These are phyloP conservation scores for Breynia disticha DNA, from an alignment of 441 rosid genomes.

Conservation along the genomic window DNA sequence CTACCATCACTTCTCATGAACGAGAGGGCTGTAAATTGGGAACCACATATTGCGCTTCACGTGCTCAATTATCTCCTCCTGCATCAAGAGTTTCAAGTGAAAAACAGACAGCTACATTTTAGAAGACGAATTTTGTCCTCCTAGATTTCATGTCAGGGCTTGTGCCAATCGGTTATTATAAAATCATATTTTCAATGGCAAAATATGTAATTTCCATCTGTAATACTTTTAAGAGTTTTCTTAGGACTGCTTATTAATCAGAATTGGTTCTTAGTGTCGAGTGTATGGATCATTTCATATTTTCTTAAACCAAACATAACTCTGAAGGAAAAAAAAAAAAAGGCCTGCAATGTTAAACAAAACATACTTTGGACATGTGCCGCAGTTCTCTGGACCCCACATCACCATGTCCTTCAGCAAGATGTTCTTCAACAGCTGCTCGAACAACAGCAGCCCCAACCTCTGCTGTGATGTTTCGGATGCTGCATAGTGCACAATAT, in stretches of 20 bases:
- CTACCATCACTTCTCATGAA: slow-evolving; percentile 95
- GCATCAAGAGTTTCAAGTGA: slow-evolving; percentile 15
- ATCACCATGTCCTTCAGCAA: slow-evolving; percentile 82
- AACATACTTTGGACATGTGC: slow-evolving; percentile 71
- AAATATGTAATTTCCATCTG: no score
- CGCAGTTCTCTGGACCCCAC: slow-evolving; percentile 61
- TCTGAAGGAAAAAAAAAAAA: neutral
- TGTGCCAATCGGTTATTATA: no score
- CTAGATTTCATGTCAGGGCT: no score
- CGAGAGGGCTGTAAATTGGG: slow-evolving; percentile 87
- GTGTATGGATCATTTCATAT: neutral
- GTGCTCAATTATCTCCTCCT: slow-evolving; percentile 68
- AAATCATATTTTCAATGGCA: no score
- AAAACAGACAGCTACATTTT: neutral
- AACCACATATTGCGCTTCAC: slow-evolving; percentile 72
- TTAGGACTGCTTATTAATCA: no score
- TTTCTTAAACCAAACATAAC: neutral
- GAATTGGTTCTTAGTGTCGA: no score
- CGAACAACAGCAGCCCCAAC: slow-evolving; percentile 90
- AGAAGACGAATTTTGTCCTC: no score
- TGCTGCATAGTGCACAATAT: slow-evolving; percentile 35
- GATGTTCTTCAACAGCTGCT: slow-evolving; percentile 68
- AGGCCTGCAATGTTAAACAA: neutral
- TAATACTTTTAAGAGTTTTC: no score
- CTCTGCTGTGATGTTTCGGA: slow-evolving; percentile 76